A percentile compares a stretch with the other conserved stretches of the same genome.
phyloP scores from a whole-genome alignment of 768 basidiomycete genomes.

The Asterophora lycoperdoides region DNA sequence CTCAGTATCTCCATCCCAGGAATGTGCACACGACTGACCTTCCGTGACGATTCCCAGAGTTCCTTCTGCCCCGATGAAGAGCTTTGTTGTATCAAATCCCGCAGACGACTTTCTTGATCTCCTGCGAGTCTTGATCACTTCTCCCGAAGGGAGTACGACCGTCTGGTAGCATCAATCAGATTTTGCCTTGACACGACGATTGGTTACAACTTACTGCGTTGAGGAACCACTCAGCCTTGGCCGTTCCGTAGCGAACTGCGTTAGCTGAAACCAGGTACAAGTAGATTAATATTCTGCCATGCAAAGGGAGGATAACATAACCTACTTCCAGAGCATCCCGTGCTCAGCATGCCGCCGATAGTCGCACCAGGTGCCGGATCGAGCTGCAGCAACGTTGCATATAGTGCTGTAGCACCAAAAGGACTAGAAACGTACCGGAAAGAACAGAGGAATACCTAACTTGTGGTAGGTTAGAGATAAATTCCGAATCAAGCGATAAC shows the following conservation, averaged over 20 bases:
- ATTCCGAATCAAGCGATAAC: not conserved
- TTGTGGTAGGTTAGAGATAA: not conserved
- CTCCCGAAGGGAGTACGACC: constrained; percentile 82
- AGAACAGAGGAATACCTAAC: constrained; percentile 73
- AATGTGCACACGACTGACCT: constrained; percentile 33
- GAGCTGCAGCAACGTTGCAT: constrained; percentile 36
- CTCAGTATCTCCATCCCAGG: not conserved
- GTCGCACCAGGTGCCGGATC: constrained; percentile 79
- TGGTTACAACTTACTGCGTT: constrained; percentile 53
- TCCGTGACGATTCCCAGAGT: constrained; percentile 90
- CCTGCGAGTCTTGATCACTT: constrained; percentile 85
- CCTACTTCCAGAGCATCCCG: constrained; percentile 80
- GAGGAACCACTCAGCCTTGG: constrained; percentile 87
- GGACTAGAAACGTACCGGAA: constrained; percentile 52
- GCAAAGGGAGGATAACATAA: constrained; percentile 4
- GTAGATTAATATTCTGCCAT: not conserved
- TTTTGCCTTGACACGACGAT: not conserved
- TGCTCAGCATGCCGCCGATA: constrained; percentile 83
- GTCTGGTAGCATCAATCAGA: constrained; percentile 43
- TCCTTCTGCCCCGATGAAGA: constrained; percentile 80
- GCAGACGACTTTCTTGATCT: constrained; percentile 81
- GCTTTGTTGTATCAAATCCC: constrained; percentile 79
- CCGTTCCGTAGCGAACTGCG: constrained; percentile 84
- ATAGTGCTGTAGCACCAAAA: not conserved
- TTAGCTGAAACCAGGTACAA: constrained; percentile 55